phyloP scores from a whole-genome alignment of 495 filamentous ascomycete species.

The Cercophora newfieldiana region DNA sequence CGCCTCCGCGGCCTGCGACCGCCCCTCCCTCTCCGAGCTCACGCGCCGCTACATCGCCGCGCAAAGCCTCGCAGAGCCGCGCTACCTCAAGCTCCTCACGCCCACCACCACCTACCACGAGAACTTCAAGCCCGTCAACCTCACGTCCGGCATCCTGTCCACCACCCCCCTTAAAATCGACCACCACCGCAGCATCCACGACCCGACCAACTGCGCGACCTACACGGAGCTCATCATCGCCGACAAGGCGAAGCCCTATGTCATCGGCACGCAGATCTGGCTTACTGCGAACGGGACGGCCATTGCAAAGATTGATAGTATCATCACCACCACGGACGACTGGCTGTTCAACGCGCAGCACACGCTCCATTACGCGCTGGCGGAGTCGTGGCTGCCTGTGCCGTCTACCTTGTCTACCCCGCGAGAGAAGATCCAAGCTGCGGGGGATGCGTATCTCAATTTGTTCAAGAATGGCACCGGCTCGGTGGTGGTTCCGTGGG shows the following conservation, averaged over 20 bases:
- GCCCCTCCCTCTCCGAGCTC: slow-evolving; percentile 13
- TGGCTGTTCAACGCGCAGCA: slow-evolving; percentile 52
- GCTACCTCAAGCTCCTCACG: slow-evolving; percentile 19
- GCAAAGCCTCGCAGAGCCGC: slow-evolving; percentile 36
- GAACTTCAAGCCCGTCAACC: slow-evolving; percentile 39
- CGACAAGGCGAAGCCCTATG: slow-evolving; percentile 42
- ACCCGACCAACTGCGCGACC: slow-evolving; percentile 44
- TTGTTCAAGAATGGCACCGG: slow-evolving; percentile 42
- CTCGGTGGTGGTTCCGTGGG: slow-evolving; percentile 47
- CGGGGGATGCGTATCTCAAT: slow-evolving; percentile 48
- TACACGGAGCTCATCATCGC: slow-evolving; percentile 50
- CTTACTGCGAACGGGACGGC: slow-evolving; percentile 27
- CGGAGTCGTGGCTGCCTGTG: slow-evolving; percentile 45
- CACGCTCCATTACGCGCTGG: slow-evolving; percentile 43
- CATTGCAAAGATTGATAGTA: slow-evolving; percentile 39
- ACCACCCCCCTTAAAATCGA: slow-evolving; percentile 41
- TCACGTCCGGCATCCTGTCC: slow-evolving; percentile 41
- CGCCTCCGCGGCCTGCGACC: slow-evolving; percentile 13
- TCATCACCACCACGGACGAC: slow-evolving; percentile 41
- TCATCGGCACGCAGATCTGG: slow-evolving; percentile 48
- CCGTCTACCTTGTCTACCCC: slow-evolving; percentile 38
- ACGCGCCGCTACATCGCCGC: slow-evolving; percentile 38
- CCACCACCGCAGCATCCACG: slow-evolving; percentile 46
- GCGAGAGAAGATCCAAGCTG: slow-evolving; percentile 45
- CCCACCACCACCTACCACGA: slow-evolving; percentile 37